Evolutionary conservation across 257 asterid genomes (phyloP).

Genomic region (Eustoma russellianum): DNA sequence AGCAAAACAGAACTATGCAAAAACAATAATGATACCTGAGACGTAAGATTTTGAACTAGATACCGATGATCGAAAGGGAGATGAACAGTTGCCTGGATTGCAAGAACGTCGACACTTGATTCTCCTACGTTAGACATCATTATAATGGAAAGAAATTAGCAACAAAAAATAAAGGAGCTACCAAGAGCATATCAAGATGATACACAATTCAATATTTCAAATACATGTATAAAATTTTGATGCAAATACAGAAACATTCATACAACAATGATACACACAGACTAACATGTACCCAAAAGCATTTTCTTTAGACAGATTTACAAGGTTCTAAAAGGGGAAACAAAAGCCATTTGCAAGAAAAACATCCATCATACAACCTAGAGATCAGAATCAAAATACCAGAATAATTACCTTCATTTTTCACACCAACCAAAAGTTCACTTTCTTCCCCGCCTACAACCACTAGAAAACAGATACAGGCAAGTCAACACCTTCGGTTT

Average conservation of each 20-base stretch:
- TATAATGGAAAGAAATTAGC: slow-evolving; percentile 6
- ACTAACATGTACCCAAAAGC: neutral
- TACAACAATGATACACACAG: neutral
- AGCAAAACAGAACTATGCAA: neutral
- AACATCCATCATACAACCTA: neutral
- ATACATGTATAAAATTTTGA: neutral
- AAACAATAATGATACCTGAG: slow-evolving; percentile 46
- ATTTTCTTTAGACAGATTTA: neutral
- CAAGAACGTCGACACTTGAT: slow-evolving; percentile 51
- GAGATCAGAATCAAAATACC: slow-evolving; percentile 1
- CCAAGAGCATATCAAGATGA: neutral
- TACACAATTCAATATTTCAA: neutral
- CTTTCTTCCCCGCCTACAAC: slow-evolving; percentile 80
- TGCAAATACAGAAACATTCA: neutral
- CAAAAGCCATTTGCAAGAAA: neutral
- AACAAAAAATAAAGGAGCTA: slow-evolving; percentile 2
- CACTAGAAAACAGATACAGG: slow-evolving; percentile 36
- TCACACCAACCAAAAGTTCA: slow-evolving; percentile 82
- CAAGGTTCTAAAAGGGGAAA: neutral
- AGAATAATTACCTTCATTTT: slow-evolving; percentile 70
- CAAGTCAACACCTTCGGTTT: neutral
- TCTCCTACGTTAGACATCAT: slow-evolving; percentile 44
- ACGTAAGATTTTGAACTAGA: slow-evolving; percentile 79
- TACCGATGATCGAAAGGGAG: slow-evolving; percentile 72
- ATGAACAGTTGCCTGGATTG: slow-evolving; percentile 84